Conservation (phyloP, 345 rosid genomes). For the Murraya koenigii region DNA sequence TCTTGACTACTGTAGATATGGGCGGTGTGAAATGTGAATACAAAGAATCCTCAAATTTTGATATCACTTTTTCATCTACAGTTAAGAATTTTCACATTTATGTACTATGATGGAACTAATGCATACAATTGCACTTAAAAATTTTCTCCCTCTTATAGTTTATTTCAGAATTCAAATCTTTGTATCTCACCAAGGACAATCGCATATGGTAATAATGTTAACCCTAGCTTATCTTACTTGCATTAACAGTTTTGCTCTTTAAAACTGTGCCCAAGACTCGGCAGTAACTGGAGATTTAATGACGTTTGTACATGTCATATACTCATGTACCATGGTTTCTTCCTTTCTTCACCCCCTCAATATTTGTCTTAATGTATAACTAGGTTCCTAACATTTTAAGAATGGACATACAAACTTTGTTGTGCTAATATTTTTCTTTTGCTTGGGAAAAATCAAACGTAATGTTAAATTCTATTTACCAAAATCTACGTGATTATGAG, state of each 20-base stretch:
- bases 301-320: not conserved
- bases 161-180: not conserved
- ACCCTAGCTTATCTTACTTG: not conserved
- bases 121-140: not conserved
- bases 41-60: not conserved
- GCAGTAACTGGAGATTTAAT: not conserved
- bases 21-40: conserved; percentile 1
- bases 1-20: not conserved
- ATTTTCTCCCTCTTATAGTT: conserved; percentile 1
- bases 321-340: not conserved
- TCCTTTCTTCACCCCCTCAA: not conserved
- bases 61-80: conserved; percentile 14
- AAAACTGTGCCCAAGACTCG: not conserved
- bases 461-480: too few species aligned
- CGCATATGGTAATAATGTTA: not conserved
- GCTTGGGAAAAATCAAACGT: too few species aligned
- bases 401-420: too few species aligned
- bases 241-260: not conserved
- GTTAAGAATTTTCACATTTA: conserved; percentile 19
- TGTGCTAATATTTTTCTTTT: too few species aligned
- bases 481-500: too few species aligned
- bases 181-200: not conserved
- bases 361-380: too few species aligned
- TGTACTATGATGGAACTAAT: conserved; percentile 19
- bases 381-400: too few species aligned